A percentile compares a stretch with the other conserved stretches of the same genome.
These are phyloP conservation scores for Juglanconis sp. DNA, from an alignment of 2,329 filamentous ascomycete species.

Conservation along the genomic window DNA sequence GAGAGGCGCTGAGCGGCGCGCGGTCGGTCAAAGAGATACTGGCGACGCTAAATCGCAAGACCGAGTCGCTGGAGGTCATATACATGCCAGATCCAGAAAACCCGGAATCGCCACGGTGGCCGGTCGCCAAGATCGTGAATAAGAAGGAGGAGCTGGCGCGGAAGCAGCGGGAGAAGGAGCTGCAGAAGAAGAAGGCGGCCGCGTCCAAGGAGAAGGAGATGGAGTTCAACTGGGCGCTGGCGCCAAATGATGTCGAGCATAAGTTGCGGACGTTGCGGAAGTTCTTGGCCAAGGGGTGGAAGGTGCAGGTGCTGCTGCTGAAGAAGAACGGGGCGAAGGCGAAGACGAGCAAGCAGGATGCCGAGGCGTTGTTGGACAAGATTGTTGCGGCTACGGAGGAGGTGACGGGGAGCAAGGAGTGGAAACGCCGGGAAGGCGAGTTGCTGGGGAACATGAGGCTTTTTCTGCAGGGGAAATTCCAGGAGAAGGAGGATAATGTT, in stretches of 20 bases:
- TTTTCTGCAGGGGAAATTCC: conserved; percentile 35
- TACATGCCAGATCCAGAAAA: conserved; percentile 34
- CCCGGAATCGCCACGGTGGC: conserved; percentile 30
- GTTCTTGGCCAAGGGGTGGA: conserved; percentile 72
- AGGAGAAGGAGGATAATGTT: conserved; percentile 14
- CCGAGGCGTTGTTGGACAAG: conserved; percentile 52
- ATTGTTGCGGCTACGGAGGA: conserved; percentile 36
- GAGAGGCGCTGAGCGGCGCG: conserved; percentile 37
- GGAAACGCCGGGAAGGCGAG: conserved; percentile 39
- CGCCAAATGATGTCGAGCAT: conserved; percentile 69
- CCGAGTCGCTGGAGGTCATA: conserved; percentile 40
- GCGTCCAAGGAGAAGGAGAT: conserved; percentile 62
- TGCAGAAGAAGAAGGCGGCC: conserved; percentile 41
- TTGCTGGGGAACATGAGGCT: conserved; percentile 36
- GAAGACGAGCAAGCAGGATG: conserved; percentile 59
- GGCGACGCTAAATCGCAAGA: conserved; percentile 29
- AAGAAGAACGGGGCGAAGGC: conserved; percentile 61
- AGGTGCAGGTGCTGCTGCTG: conserved; percentile 72
- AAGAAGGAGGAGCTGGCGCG: conserved; percentile 46
- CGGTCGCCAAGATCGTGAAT: conserved; percentile 70
- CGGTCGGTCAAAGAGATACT: conserved; percentile 39
- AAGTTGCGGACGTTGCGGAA: conserved; percentile 62
- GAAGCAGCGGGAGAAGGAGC: conserved; percentile 40
- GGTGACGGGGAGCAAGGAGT: conserved; percentile 38
- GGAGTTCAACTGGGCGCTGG: conserved; percentile 90